phyloP scores from a whole-genome alignment of 768 basidiomycete genomes.

The Neoboletus brunneissimus region DNA sequence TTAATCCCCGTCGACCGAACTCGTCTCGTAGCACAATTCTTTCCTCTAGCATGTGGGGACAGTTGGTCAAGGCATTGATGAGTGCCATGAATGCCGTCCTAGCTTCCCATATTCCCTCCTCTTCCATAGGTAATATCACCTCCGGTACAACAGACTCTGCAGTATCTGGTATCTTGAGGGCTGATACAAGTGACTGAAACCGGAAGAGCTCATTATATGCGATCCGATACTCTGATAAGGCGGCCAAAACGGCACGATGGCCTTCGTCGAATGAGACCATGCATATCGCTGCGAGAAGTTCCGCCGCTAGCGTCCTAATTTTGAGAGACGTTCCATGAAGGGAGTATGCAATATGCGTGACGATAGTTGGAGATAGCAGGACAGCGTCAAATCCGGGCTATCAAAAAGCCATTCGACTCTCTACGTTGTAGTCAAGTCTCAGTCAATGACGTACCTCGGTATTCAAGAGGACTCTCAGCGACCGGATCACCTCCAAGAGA shows the following conservation, averaged over 20 bases:
- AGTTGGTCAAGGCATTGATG: constrained; percentile 75
- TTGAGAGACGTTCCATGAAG: constrained; percentile 66
- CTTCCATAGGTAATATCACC: constrained; percentile 44
- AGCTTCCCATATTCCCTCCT: constrained; percentile 79
- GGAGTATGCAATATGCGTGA: constrained; percentile 71
- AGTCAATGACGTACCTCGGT: constrained; percentile 57
- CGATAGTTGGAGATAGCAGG: constrained; percentile 56
- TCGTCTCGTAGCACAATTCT: constrained; percentile 80
- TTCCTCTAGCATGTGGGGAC: constrained; percentile 74
- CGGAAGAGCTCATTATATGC: constrained; percentile 71
- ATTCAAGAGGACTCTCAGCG: constrained; percentile 79
- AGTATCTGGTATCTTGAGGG: constrained; percentile 54
- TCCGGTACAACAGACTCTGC: constrained; percentile 33
- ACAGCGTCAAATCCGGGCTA: constrained; percentile 74
- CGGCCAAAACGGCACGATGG: constrained; percentile 69
- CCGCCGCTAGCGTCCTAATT: constrained; percentile 64
- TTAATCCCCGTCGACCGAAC: constrained; percentile 74
- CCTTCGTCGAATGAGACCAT: constrained; percentile 69
- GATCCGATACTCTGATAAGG: constrained; percentile 77
- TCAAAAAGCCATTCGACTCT: not conserved
- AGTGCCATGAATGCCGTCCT: constrained; percentile 73
- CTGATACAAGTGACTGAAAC: constrained; percentile 71
- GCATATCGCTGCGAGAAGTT: constrained; percentile 83
- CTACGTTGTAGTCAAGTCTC: not conserved
- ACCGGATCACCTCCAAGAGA: constrained; percentile 73